Evolutionary conservation across 805 yeast species (phyloP), one percentile per base, ranked within the genome.

Genomic region (Kodamaea leandrae): DNA sequence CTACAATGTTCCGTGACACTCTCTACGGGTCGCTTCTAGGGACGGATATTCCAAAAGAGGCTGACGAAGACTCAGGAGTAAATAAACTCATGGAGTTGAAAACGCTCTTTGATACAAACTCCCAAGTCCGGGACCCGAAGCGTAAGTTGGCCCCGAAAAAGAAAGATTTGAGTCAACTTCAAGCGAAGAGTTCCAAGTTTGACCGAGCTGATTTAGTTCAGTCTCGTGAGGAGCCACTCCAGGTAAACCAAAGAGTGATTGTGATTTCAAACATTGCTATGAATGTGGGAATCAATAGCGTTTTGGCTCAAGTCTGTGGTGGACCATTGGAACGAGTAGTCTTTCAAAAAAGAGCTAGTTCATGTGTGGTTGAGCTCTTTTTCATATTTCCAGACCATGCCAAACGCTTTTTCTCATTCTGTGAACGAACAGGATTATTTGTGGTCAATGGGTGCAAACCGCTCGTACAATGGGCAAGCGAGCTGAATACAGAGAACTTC

Each of bases 291-390:
- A 47, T 80, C 6, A 66, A 66, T 16, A 65, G 77, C 27, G 60
- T 83, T 7, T 48, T 85, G 14, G 54, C 77, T 1, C 83, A 78
- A 39, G 63, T 83, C 0, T 65, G 71, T 48, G 90, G 93, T 2
- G 95, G 95, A 0, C 85, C 87, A 0, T 58, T 85, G 37, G 86
- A 82, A 46, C 71, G 68, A 37, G 50, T 82, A 4, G 63, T 58
- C 10, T 50, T 66, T 20, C 54, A 50, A 32, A 30, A 30, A 17
- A 17, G 13, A 10, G 54, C 50, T 6, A 42, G 43, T 10, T 25
- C 21, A 3, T 48, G 57, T 7, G 28, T 34, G 5, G 36, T 80
- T 8, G 78, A 76, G 44, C 44, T 84, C 2, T 64, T 73, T 52
- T 86, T 82, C 52, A 51, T 76, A 20, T 68, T 58, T n/a, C 64